Conservation (phyloP, 1,284 basidiomycete species). For the Singerocomus rubriflavus region DNA sequence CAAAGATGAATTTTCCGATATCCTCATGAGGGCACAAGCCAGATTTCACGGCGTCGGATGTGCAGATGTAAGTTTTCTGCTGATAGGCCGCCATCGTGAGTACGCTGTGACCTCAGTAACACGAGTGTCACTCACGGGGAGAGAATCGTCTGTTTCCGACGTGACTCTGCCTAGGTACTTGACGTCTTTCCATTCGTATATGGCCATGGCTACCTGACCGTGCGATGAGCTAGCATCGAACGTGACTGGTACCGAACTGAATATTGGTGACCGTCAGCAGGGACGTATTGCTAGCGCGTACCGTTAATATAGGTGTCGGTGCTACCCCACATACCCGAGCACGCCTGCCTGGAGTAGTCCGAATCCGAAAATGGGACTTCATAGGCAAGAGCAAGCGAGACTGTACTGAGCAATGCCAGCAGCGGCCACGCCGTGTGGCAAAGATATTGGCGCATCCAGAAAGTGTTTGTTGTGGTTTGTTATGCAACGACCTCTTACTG, state of each 20-base stretch:
- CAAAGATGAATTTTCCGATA: constrained; percentile 84
- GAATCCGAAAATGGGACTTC: constrained; percentile 66
- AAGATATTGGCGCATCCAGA: constrained; percentile 27
- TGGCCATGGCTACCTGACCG: constrained; percentile 91
- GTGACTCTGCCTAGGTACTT: constrained; percentile 77
- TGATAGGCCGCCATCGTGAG: constrained; percentile 25
- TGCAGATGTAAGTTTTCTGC: constrained; percentile 93
- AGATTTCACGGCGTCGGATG: constrained; percentile 64
- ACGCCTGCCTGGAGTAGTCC: constrained; percentile 84
- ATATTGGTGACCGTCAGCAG: neutral
- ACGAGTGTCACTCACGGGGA: constrained; percentile 60
- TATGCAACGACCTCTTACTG: constrained; percentile 9
- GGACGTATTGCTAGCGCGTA: constrained; percentile 37
- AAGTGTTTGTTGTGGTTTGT: constrained; percentile 31
- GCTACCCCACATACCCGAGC: constrained; percentile 92
- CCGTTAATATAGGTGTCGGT: constrained; percentile 83
- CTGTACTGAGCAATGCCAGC: constrained; percentile 36
- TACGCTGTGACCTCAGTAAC: constrained; percentile 7
- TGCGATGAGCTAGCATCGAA: constrained; percentile 72
- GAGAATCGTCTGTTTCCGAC: constrained; percentile 49
- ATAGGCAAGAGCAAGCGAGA: constrained; percentile 45
- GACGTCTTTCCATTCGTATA: constrained; percentile 94
- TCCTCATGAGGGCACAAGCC: constrained; percentile 68
- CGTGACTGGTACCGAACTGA: constrained; percentile 53
- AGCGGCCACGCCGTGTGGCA: constrained; percentile 12